Conservation (phyloP, 305 asterid species). For the Lippia alba region DNA sequence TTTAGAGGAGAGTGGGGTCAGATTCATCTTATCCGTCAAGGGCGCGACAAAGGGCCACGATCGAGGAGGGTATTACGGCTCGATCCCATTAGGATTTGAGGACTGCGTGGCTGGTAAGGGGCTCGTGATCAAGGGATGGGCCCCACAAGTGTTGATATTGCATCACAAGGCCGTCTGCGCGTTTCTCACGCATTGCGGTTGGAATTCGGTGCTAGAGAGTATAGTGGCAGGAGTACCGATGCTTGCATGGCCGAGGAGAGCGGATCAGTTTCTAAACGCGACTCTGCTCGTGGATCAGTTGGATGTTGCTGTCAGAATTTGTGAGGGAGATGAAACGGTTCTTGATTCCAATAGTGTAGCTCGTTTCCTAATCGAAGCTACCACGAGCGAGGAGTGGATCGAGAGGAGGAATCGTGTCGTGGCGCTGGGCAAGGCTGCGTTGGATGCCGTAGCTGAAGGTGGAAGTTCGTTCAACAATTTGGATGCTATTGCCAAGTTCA, state of each 20-base stretch:
- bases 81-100: slow-evolving; percentile 65
- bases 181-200: slow-evolving; percentile 71
- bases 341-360: slow-evolving; percentile 47
- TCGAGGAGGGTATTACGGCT: slow-evolving; percentile 45
- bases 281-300: slow-evolving; percentile 63
- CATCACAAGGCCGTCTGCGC: slow-evolving; percentile 51
- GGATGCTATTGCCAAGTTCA: slow-evolving; percentile 33
- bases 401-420: slow-evolving; percentile 50
- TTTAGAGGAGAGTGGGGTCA: slow-evolving; percentile 63
- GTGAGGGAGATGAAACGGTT: slow-evolving; percentile 61
- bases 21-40: slow-evolving; percentile 54
- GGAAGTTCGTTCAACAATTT: slow-evolving; percentile 47
- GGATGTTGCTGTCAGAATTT: slow-evolving; percentile 56
- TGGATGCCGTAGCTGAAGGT: slow-evolving; percentile 41
- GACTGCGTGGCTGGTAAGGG: slow-evolving; percentile 66
- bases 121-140: slow-evolving; percentile 70
- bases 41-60: slow-evolving; percentile 60
- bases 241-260: slow-evolving; percentile 88
- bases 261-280: slow-evolving; percentile 72
- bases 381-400: slow-evolving; percentile 35
- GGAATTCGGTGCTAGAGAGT: slow-evolving; percentile 72
- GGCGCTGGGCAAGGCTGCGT: slow-evolving; percentile 49
- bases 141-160: slow-evolving; percentile 70
- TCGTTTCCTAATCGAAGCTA: slow-evolving; percentile 34
- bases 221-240: slow-evolving; percentile 63